These are phyloP conservation scores for Psilocybe mexicana DNA, from an alignment of 1,284 basidiomycete species.

Conservation along the genomic window DNA sequence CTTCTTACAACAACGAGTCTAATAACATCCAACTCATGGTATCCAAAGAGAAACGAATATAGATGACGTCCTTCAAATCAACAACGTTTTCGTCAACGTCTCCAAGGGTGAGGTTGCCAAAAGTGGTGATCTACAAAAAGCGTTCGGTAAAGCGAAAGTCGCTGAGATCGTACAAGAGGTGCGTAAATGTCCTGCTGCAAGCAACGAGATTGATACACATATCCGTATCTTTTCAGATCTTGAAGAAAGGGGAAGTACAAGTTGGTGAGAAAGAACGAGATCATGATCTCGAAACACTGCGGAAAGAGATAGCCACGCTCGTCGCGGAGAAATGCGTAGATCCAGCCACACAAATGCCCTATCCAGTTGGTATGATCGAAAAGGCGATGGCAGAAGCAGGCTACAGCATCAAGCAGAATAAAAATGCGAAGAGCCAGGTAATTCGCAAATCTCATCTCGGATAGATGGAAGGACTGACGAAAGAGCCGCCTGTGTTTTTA, in stretches of 20 bases:
- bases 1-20: background rate
- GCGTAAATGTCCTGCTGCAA: background rate
- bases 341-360: conserved; percentile 85
- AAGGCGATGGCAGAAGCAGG: conserved; percentile 97
- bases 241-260: conserved; percentile 96
- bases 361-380: conserved; percentile 95
- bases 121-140: conserved; percentile 87
- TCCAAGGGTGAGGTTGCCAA: conserved; percentile 95
- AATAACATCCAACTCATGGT: conserved; percentile 9
- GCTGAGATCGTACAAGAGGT: conserved; percentile 85
- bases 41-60: conserved; percentile 80
- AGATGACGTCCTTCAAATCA: conserved; percentile 96
- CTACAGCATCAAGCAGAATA: conserved; percentile 86
- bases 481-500: background rate
- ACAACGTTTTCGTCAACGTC: conserved; percentile 95
- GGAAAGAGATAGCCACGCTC: conserved; percentile 92
- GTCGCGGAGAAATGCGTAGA: conserved; percentile 97
- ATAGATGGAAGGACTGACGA: background rate
- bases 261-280: conserved; percentile 96
- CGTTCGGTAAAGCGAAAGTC: conserved; percentile 80
- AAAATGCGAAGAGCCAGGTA: conserved; percentile 92
- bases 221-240: conserved; percentile 56
- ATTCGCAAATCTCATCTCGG: conserved; percentile 37
- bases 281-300: conserved; percentile 82
- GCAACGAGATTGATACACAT: background rate